Percentiles rank a stretch among this genome's conserved stretches.
Conservation (phyloP, 108 stramenopile species). For the Poteriospumella lacustris region DNA sequence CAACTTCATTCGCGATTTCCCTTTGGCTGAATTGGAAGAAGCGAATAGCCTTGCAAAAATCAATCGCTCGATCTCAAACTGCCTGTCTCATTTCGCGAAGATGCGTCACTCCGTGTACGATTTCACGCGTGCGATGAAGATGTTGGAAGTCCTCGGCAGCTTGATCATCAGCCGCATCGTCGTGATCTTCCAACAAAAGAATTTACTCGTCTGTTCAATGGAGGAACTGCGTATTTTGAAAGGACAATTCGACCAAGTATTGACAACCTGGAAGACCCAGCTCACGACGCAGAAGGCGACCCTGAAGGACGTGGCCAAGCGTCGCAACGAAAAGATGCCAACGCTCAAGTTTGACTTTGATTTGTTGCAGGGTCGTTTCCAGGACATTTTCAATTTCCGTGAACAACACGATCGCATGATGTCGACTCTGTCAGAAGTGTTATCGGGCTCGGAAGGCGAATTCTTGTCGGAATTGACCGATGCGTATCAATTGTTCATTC, state of each 20-base stretch:
- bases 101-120: constrained; percentile 13
- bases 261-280: neutral
- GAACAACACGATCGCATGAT: constrained; percentile 1
- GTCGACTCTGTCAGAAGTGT: neutral
- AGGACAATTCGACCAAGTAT: neutral
- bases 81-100: constrained; percentile 10
- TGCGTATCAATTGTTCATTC: neutral
- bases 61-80: neutral
- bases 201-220: neutral
- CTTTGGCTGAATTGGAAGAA: neutral
- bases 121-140: neutral
- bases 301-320: neutral
- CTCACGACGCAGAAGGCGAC: neutral
- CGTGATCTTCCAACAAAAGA: neutral
- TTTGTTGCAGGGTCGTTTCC: neutral
- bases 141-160: neutral
- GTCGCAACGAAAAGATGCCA: neutral
- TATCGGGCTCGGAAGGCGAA: neutral
- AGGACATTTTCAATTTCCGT: neutral
- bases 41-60: neutral
- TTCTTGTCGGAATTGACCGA: neutral
- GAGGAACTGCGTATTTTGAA: neutral
- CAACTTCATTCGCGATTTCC: constrained; percentile 20
- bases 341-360: neutral
- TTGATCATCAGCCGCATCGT: neutral